Evolutionary conservation across 257 asterid species (phyloP).

Genomic region (Nicotiana sylvestris): DNA sequence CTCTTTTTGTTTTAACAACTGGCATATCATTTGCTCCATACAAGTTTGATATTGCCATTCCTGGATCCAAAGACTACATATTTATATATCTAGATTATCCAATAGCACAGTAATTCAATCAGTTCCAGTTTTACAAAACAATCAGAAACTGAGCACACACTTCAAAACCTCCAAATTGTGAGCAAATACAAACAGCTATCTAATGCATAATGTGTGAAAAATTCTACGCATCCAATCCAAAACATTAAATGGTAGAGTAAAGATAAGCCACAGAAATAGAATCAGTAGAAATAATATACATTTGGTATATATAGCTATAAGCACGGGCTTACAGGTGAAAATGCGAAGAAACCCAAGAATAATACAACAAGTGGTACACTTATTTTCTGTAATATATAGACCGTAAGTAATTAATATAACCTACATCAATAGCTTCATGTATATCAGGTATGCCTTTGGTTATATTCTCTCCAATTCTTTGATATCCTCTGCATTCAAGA

Average conservation of each 20-base stretch:
- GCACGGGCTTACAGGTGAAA: neutral
- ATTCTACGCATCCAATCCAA: neutral
- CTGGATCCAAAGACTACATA: neutral
- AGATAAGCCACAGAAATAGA: neutral
- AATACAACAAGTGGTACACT: neutral
- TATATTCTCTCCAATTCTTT: conserved; percentile 64
- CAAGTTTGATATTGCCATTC: neutral
- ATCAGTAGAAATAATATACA: neutral
- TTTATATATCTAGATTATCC: neutral
- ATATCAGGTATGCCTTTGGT: conserved; percentile 78
- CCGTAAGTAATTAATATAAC: conserved; percentile 19
- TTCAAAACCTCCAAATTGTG: neutral
- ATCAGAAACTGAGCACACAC: neutral
- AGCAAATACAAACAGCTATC: neutral
- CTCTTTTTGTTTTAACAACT: neutral
- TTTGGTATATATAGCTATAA: neutral
- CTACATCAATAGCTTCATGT: conserved; percentile 98
- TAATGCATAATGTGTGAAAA: neutral
- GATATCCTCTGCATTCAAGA: conserved; percentile 73
- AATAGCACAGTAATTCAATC: neutral
- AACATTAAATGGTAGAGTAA: neutral
- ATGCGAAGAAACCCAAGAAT: neutral
- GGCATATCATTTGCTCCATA: neutral
- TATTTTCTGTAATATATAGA: neutral
- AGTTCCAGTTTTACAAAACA: neutral